Percentiles rank a stretch among this genome's conserved stretches.
These are phyloP conservation scores for Podospora fimiseda DNA, from an alignment of 495 filamentous ascomycete species.

Conservation along the genomic window DNA sequence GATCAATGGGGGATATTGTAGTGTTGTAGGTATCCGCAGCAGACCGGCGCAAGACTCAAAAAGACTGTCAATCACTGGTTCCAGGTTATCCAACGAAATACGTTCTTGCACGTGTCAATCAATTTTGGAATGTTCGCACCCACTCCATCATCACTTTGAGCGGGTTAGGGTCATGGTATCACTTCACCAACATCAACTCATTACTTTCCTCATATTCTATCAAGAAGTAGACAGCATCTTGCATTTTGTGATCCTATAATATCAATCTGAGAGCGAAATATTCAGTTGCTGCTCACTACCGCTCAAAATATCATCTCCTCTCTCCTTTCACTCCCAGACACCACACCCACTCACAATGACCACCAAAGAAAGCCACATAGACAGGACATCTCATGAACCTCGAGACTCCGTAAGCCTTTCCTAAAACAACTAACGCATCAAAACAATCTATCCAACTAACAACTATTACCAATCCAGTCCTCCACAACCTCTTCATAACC, in stretches of 20 bases:
- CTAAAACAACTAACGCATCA: neutral
- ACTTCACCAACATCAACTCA: no score
- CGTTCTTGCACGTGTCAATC: neutral
- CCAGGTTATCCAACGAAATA: neutral
- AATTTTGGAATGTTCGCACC: neutral
- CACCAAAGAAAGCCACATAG: conserved; percentile 37
- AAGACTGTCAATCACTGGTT: neutral
- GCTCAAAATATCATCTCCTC: no score
- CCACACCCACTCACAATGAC: neutral
- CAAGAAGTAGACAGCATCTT: no score
- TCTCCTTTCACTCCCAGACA: neutral
- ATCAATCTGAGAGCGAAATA: no score
- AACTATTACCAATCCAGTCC: conserved; percentile 28
- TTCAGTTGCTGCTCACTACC: no score
- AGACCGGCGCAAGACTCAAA: no score
- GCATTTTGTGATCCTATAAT: no score
- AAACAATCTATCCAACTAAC: conserved; percentile 4
- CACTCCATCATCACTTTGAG: no score
- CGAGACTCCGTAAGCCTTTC: neutral
- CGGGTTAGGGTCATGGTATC: no score
- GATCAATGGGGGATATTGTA: no score
- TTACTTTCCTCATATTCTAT: no score
- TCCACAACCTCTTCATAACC: conserved; percentile 33
- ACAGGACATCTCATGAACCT: conserved; percentile 53
- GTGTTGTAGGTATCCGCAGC: no score